A percentile compares a stretch with the other conserved stretches of the same genome.
Evolutionary conservation across 2,329 filamentous ascomycete genomes (phyloP).

Genomic region (Drechmeria coniospora): DNA sequence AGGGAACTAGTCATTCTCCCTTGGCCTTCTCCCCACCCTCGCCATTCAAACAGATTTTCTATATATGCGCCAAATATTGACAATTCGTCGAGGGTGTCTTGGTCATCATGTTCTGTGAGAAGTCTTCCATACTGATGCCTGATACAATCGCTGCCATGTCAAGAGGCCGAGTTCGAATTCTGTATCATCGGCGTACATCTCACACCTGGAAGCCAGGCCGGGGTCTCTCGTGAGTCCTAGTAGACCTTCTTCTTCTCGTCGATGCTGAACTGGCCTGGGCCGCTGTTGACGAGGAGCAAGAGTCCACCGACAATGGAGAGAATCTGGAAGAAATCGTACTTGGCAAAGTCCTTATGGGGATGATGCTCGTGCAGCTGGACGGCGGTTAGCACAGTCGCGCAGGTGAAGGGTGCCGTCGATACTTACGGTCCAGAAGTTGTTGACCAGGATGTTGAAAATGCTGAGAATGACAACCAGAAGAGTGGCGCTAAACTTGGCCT

Average conservation of each 20-base stretch:
- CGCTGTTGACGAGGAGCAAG: constrained; percentile 94
- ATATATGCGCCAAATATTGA: no score
- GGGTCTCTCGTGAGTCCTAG: constrained; percentile 27
- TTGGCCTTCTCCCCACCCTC: no score
- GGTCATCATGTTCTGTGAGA: no score
- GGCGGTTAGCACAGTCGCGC: constrained; percentile 2
- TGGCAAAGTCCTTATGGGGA: constrained; percentile 99
- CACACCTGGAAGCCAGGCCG: no score
- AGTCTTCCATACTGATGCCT: no score
- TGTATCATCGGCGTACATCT: no score
- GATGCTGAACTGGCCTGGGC: constrained; percentile 91
- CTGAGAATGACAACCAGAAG: constrained; percentile 90
- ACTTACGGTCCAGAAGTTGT: constrained; percentile 99
- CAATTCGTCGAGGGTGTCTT: no score
- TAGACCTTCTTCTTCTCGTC: constrained; percentile 99
- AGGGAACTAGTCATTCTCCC: no score
- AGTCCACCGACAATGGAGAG: constrained; percentile 96
- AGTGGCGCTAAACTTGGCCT: constrained; percentile 96
- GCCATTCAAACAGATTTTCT: no score
- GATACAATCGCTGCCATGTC: no score
- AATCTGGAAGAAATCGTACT: constrained; percentile 99
- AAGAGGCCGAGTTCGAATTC: no score
- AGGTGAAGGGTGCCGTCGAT: background rate
- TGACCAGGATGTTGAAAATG: constrained; percentile 91
- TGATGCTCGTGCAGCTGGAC: constrained; percentile 83